A percentile compares a stretch with the other conserved stretches of the same genome.
These are phyloP conservation scores for Puccinia polysora DNA, from an alignment of 1,284 basidiomycete genomes.

Conservation along the genomic window DNA sequence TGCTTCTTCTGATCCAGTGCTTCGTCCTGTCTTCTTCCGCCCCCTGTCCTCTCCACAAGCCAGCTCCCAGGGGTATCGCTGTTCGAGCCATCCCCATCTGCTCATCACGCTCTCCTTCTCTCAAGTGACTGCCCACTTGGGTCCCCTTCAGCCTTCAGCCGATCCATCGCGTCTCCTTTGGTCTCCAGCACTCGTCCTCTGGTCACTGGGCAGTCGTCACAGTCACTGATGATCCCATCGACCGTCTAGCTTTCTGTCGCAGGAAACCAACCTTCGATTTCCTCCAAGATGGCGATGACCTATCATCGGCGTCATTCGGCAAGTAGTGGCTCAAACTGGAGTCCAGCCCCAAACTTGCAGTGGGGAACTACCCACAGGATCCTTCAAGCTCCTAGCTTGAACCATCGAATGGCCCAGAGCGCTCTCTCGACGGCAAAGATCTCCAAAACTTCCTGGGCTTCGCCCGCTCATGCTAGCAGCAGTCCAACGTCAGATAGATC, in stretches of 20 bases:
- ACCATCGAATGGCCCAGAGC: not conserved
- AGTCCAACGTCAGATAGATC: not conserved
- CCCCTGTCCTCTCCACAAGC: too few relatives aligned
- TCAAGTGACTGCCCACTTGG: too few relatives aligned
- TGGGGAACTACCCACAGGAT: not conserved
- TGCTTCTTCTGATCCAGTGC: too few relatives aligned
- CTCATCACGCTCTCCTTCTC: too few relatives aligned
- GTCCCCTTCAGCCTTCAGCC: too few relatives aligned
- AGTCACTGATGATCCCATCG: too few relatives aligned
- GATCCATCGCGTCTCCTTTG: too few relatives aligned
- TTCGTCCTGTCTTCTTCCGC: too few relatives aligned
- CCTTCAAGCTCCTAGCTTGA: not conserved
- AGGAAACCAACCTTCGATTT: not conserved
- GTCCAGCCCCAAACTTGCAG: not conserved
- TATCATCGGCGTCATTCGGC: constrained; percentile 25
- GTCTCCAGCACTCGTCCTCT: too few relatives aligned
- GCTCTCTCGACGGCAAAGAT: not conserved
- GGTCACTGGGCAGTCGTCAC: too few relatives aligned
- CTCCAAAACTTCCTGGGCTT: not conserved
- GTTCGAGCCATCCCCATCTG: too few relatives aligned
- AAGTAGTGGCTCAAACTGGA: not conserved
- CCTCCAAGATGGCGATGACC: constrained; percentile 9
- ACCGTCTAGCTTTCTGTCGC: not conserved
- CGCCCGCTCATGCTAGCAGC: not conserved
- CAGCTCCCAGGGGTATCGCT: too few relatives aligned